A percentile compares a stretch with the other conserved stretches of the same genome.
Evolutionary conservation across 2,329 filamentous ascomycete species (phyloP).

Genomic region (Aspergillus oerlinghausenensis): DNA sequence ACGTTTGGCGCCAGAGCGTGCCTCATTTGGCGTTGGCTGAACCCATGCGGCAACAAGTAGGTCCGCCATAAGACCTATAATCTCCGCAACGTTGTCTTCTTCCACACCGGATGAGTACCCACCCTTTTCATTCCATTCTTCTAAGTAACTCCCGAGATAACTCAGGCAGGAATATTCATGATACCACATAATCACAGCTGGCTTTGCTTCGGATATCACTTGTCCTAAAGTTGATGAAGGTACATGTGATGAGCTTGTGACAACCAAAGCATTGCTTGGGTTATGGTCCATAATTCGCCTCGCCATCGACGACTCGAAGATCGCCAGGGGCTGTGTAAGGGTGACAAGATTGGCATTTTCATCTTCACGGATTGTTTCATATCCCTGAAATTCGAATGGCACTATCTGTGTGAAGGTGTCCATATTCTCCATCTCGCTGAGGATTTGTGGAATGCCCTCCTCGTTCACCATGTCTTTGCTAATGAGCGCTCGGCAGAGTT

Average conservation of each 20-base stretch:
- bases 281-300: constrained; percentile 19
- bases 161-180: constrained; percentile 73
- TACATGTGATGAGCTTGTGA: constrained; percentile 34
- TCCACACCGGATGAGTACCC: constrained; percentile 52
- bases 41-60: constrained; percentile 52
- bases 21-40: constrained; percentile 24
- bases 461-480: constrained; percentile 41
- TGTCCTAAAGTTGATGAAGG: constrained; percentile 40
- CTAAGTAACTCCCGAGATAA: constrained; percentile 67
- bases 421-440: constrained; percentile 64
- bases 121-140: constrained; percentile 44
- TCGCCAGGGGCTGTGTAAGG: constrained; percentile 55
- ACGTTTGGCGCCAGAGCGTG: constrained; percentile 36
- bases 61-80: constrained; percentile 68
- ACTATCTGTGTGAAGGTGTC: constrained; percentile 72
- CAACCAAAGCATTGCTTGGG: constrained; percentile 30
- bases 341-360: constrained; percentile 77
- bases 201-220: constrained; percentile 73
- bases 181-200: constrained; percentile 69
- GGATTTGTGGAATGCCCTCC: constrained; percentile 50
- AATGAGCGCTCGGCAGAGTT: constrained; percentile 63
- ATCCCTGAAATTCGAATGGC: constrained; percentile 67
- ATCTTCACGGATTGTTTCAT: constrained; percentile 76
- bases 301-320: constrained; percentile 32
- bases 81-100: constrained; percentile 63